These are phyloP conservation scores for Colletotrichum falcatum DNA, from an alignment of 2,329 filamentous ascomycete genomes.

Conservation along the genomic window DNA sequence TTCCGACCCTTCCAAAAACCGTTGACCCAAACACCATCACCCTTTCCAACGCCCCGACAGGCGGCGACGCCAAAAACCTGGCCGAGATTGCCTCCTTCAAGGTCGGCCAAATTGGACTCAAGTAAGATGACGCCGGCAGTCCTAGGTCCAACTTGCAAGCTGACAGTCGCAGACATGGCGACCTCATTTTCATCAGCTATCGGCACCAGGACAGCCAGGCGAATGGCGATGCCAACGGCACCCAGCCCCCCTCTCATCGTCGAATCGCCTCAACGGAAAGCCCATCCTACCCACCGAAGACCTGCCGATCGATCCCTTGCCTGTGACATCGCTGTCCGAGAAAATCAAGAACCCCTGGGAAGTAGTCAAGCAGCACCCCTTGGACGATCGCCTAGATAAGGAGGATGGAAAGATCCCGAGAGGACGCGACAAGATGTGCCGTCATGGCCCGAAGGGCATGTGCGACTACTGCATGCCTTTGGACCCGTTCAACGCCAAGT, in stretches of 20 bases:
- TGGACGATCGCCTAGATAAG: constrained; percentile 90
- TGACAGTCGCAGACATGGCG: constrained; percentile 76
- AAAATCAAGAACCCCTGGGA: constrained; percentile 94
- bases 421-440: constrained; percentile 88
- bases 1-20: constrained; percentile 70
- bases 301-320: constrained; percentile 68
- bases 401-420: constrained; percentile 90
- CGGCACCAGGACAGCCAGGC: constrained; percentile 65
- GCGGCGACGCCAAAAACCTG: constrained; percentile 69
- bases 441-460: constrained; percentile 97
- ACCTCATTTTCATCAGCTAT: constrained; percentile 90
- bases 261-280: constrained; percentile 82
- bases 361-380: constrained; percentile 83
- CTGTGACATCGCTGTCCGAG: constrained; percentile 66
- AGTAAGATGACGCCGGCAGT: constrained; percentile 53
- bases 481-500: constrained; percentile 91
- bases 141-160: constrained; percentile 10
- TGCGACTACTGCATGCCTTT: constrained; percentile 99
- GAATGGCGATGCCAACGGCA: constrained; percentile 51
- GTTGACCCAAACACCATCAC: constrained; percentile 70
- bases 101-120: constrained; percentile 70
- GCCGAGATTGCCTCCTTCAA: constrained; percentile 67
- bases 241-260: constrained; percentile 54
- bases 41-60: constrained; percentile 71
- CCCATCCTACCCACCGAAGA: constrained; percentile 78